Evolutionary conservation across 768 basidiomycete genomes (phyloP), one percentile per base, ranked within the genome.

Genomic region (Chalciporus sphaerocephalus): DNA sequence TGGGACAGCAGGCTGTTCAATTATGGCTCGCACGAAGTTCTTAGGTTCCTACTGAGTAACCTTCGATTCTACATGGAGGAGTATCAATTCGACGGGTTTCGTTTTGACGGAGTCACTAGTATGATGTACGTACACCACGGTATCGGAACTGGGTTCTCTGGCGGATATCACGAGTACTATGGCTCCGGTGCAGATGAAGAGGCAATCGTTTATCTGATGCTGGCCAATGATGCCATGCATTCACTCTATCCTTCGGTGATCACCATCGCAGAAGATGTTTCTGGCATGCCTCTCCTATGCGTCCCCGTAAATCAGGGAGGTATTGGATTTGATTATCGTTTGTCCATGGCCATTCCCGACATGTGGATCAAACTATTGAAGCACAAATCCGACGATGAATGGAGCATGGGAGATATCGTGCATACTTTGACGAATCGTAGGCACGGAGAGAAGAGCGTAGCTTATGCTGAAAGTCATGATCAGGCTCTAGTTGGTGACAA

Each of bases 351-450:
- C 17, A 79, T 99, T 41, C 96, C 96, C 2, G 96, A 99, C 67
- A 97, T 95, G 93, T 99, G 93, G 92, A 99, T 99, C 74, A 98
- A 99, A 68, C 74, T 98, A 21, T 79, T 98, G 55, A 99, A 98
- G 65, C 96, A 99, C 70, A 81, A 80, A 60, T 51, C 67, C 3
- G 96, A 99, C 63, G 79, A 85, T 50, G 78, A 85, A 33, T 99
- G 96, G 96, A 77, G 95, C 39, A 73, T 99, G 56, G 81, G 73
- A 39, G 78, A 86, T 62, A 93, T 98, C 48, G 84, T 87, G 15
- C 85, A 87, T 61, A 98, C 92, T 2, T 69, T 99, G 50, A 92
- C 79, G 17, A 96, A 99, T 67, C 77, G 96, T 45, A 78, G 96
- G 28, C 70, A 92, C 58, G 78, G 82, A 18, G 96, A 99, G 73